A percentile compares a stretch with the other conserved stretches of the same genome.
Conservation (phyloP, 2,329 filamentous ascomycete species). For the Ustulina deusta region DNA sequence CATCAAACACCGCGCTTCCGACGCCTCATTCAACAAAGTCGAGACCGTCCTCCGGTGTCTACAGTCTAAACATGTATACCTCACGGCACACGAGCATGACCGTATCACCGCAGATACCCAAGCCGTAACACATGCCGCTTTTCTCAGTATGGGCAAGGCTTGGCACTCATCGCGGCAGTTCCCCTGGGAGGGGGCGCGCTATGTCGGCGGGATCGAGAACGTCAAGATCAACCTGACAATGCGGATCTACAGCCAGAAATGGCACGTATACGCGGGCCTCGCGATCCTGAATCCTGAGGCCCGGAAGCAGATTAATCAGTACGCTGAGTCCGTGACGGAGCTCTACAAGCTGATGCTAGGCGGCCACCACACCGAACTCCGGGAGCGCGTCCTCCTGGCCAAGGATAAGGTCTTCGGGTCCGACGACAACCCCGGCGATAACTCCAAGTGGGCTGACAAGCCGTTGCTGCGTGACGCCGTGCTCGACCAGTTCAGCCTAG, state of each 20-base stretch:
- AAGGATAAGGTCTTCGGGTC: conserved; percentile 78
- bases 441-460: conserved; percentile 68
- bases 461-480: conserved; percentile 84
- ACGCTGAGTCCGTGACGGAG: conserved; percentile 90
- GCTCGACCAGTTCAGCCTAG: conserved; percentile 88
- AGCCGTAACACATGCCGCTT: conserved; percentile 96
- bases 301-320: conserved; percentile 92
- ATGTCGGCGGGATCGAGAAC: conserved; percentile 97
- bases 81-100: conserved; percentile 89
- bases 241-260: conserved; percentile 98
- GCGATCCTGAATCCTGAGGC: conserved; percentile 97
- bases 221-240: conserved; percentile 99
- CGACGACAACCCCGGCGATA: conserved; percentile 50
- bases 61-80: conserved; percentile 85
- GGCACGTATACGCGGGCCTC: conserved; percentile 98
- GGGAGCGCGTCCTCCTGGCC: conserved; percentile 73
- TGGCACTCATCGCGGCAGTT: conserved; percentile 97
- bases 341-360: conserved; percentile 97
- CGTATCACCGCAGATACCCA: conserved; percentile 98
- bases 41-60: conserved; percentile 86
- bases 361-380: conserved; percentile 80
- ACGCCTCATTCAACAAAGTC: conserved; percentile 81
- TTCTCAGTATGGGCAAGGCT: conserved; percentile 96
- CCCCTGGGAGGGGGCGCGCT: conserved; percentile 95
- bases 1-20: conserved; percentile 90